A percentile compares a stretch with the other conserved stretches of the same genome.
These are phyloP conservation scores for Zarea fungicola DNA, from an alignment of 2,329 filamentous ascomycete genomes.

Conservation along the genomic window DNA sequence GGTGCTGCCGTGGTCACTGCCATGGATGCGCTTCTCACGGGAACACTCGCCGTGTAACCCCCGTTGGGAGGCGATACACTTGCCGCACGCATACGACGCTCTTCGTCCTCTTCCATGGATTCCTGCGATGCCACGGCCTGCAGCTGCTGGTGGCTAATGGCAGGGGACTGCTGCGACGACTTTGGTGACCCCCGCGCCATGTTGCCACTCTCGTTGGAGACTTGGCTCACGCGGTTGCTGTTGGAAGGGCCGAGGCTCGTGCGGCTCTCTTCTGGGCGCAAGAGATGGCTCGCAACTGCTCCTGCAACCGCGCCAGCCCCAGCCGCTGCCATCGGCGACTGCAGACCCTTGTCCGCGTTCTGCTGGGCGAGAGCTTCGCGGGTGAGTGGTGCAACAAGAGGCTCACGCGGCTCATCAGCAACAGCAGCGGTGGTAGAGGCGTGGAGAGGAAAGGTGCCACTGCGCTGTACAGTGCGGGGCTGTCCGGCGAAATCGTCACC, in stretches of 20 bases:
- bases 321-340: too few relatives aligned
- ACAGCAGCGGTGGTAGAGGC: too few relatives aligned
- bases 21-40: too few relatives aligned
- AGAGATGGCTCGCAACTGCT: too few relatives aligned
- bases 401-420: not conserved
- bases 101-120: not conserved
- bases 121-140: not conserved
- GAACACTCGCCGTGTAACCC: too few relatives aligned
- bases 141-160: slow-evolving; percentile 1
- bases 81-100: not conserved
- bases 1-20: not conserved
- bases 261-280: not conserved
- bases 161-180: slow-evolving; percentile 1
- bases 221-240: slow-evolving; percentile 9
- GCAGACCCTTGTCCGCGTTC: not conserved
- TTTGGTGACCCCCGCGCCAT: not conserved
- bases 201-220: slow-evolving; percentile 7
- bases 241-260: not conserved
- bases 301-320: too few relatives aligned
- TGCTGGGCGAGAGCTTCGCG: not conserved
- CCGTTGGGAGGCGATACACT: not conserved
- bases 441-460: not conserved
- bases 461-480: not conserved
- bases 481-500: not conserved
- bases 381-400: not conserved